These are phyloP conservation scores for Cyberlindnera galapagoensis DNA, from an alignment of 805 yeast genomes.

Conservation along the genomic window DNA sequence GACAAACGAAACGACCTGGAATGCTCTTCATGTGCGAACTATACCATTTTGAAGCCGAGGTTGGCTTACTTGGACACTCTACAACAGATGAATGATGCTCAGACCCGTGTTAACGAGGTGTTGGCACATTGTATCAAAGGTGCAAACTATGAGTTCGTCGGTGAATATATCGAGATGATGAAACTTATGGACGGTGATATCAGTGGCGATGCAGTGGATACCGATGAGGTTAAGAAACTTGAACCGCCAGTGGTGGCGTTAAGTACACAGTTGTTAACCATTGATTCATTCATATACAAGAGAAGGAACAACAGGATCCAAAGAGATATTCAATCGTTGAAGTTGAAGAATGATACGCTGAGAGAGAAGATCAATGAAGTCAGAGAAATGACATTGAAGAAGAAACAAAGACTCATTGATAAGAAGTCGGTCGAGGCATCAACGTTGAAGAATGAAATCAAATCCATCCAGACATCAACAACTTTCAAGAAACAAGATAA, in stretches of 20 bases:
- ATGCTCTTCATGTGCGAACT: constrained; percentile 15
- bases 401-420: no score
- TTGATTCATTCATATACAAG: constrained; percentile 17
- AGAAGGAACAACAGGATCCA: constrained; percentile 11
- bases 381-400: not conserved
- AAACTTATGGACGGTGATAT: constrained; percentile 1
- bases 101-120: constrained; percentile 9
- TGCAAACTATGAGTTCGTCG: constrained; percentile 10
- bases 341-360: not conserved
- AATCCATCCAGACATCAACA: not conserved
- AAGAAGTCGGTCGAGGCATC: not conserved
- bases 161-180: constrained; percentile 3
- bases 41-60: constrained; percentile 9
- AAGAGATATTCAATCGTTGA: constrained; percentile 8
- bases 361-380: not conserved
- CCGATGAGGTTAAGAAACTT: no score
- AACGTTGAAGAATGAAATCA: constrained; percentile 1
- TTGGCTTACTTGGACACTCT: constrained; percentile 12
- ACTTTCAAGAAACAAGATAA: constrained; percentile 11
- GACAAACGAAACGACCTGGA: constrained; percentile 2
- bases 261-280: constrained; percentile 18
- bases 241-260: constrained; percentile 20
- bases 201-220: constrained; percentile 4
- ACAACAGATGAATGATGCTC: constrained; percentile 3
- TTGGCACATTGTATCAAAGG: constrained; percentile 14